Evolutionary conservation across 352 stramenopile species (phyloP).

Genomic region (Globisporangium alternatum): DNA sequence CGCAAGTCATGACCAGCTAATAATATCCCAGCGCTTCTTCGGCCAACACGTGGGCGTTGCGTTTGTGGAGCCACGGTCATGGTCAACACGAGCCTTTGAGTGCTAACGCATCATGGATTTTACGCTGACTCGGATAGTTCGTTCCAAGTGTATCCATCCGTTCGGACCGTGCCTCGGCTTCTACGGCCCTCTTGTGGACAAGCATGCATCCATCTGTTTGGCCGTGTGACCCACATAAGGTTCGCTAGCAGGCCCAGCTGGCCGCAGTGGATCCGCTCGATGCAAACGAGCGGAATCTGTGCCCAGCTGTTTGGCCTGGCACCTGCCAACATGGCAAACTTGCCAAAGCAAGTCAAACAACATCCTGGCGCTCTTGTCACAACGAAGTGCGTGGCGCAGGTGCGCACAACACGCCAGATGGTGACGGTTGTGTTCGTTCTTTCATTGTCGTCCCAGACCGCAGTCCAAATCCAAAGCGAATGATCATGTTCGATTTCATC

Average conservation of each 20-base stretch:
- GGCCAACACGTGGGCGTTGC: not conserved
- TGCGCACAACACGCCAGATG: too few relatives aligned
- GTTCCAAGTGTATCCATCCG: constrained; percentile 1
- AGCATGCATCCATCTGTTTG: not conserved
- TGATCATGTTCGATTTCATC: not conserved
- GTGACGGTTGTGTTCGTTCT: not conserved
- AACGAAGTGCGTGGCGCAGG: not conserved
- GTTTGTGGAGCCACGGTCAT: not conserved
- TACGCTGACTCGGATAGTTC: not conserved
- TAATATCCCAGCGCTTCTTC: not conserved
- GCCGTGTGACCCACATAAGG: not conserved
- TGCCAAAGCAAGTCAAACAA: not conserved
- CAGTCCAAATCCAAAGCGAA: not conserved
- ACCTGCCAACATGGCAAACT: not conserved
- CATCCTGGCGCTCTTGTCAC: not conserved
- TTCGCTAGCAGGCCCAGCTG: not conserved
- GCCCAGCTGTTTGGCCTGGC: not conserved
- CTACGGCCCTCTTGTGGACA: not conserved
- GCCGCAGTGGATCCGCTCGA: not conserved
- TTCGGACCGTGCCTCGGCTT: not conserved
- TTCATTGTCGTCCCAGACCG: not conserved
- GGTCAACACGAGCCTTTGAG: not conserved
- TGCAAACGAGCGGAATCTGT: not conserved
- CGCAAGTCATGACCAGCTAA: not conserved
- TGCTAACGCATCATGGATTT: not conserved